Base-by-base conservation (phyloP, 768 basidiomycete species). In the Trametes cingulata region DNA sequence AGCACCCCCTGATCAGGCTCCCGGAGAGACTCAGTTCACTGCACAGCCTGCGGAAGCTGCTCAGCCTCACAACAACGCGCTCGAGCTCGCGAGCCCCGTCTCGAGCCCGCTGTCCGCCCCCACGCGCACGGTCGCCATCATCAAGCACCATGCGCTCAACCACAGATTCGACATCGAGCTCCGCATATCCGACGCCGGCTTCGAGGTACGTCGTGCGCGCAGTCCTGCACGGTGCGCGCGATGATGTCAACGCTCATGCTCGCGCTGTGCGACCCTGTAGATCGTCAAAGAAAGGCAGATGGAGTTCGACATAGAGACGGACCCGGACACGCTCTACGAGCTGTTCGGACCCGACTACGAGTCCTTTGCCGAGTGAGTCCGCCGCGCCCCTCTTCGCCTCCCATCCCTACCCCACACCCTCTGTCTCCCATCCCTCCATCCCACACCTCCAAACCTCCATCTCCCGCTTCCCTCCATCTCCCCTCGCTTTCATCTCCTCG, bases 261-360 rank as follows among this genome's bases (percentile, higher is more conserved):
- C 35, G 50, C 40, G 27, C 24, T 15, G 35, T 20, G 14, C 1
- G 7, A 36, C n/a, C 9, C 19, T 14, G 29, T 71, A 89, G 89
- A 91, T 93, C 67, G 84, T 91, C 59, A 93, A 93, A 73, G 92
- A 93, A 72, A 77, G 92, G 19, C 91, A 91, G 72, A 91, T 94
- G 87, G 90, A 90, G 64, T 93, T 94, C 66, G 91, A 93, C 68
- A 82, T 84, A 15, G 91, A 93, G 67, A 83, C 86, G 13, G 91
- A 93, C 65, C 89, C 88, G 24, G 91, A 91, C 33, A 83, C 85
- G 1, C 78, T 92, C 53, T 86, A 84, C 54, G 90, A 92, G 67
- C 75, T 93, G 37, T 93, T 94, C 69, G 91, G 90, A 15, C 82
- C 88, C 48, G 90, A 93, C 63, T 84, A 87, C 8, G 77, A 79